Evolutionary conservation across 257 asterid genomes (phyloP), one percentile per base, ranked within the genome.

Genomic region (Asclepias syriaca): DNA sequence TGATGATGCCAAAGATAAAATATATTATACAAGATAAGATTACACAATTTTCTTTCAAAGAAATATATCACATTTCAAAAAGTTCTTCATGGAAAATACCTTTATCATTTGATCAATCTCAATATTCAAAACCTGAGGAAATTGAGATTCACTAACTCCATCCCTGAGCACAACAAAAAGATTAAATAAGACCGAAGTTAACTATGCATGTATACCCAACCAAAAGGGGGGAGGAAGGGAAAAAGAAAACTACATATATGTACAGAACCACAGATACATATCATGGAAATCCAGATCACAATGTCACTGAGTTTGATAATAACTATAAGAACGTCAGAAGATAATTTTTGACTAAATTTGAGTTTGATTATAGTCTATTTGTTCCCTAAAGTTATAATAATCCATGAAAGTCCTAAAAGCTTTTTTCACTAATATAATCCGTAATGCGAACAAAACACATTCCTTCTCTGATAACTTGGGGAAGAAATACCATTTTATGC

Each of bases 61-160:
- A 46, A 24, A 15, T 13, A 46, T 1, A 50, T 19, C 55, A 9
- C 6, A 53, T 13, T 53, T 48, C 60, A 49, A 13, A 46, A 16
- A 12, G 8, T 15, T 57, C 71, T n/a, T 69, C 61, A 68, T 45
- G 37, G 70, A n/a, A 66, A 70, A 65, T 85, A 93, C 98, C 97
- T 93, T 93, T 76, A 89, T 88, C 78, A 93, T 91, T 84, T 93
- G 97, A 84, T 87, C 85, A 64, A 91, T 83, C 79, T 93, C 98
- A 27, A 80, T 74, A 83, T 93, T 82, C 70, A 93, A 65, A 81
- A 93, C 96, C 82, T 93, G 91, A 78, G 77, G 65, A 71, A 93
- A 93, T 77, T 93, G 98, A 65, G 97, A 87, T 75, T 91, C 97
- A 53, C 97, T 82, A 68, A 93, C 97, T n/a, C 98, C 98, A 79